Evolutionary conservation across 2,329 filamentous ascomycete genomes (phyloP), one percentile per base, ranked within the genome.

Genomic region (Pseudogymnoascus sp.): DNA sequence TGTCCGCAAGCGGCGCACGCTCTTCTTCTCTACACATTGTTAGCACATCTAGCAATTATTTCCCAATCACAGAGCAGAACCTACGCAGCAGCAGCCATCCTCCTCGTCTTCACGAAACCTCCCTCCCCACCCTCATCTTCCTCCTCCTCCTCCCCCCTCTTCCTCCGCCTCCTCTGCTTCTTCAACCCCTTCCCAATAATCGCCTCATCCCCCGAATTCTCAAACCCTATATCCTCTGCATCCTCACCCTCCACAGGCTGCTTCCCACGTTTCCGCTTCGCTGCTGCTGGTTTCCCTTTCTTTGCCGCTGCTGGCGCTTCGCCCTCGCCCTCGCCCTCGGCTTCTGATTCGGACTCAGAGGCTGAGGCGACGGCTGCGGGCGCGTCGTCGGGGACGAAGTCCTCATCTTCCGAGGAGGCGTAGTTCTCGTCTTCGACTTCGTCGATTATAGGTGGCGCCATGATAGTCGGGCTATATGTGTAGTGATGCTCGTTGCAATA

Each of bases 201-300:
- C 0, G 82, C 81, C 70, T 91, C 88, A 69, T 91, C 88, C n/a
- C 87, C 88, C 0, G 88, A 90, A 67, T 88, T 88, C 64, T 85
- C 82, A 65, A 85, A 84, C 1, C 79, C 84, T 0, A 77, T 77
- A 66, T 82, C 80, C 37, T 77, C 76, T 1, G 73, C 75, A 4
- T 78, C 76, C 8, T 59, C 68, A 68, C 11, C 63, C 71, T 19
- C 64, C 67, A 6, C 33, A 59, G 53, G 4, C 7, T 59, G 50
- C 61, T 65, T 62, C 44, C 64, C 64, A 44, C 74, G 68, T 69
- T 76, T 78, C 62, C 76, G 70, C 56, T 77, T 77, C 8, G 64
- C 64, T 2, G 69, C 47, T 38, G 68, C 26, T 29, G 26, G 59
- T 11, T 73, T 68, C 5, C 56, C 53, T 61, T 68, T 68, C 59